A percentile compares a stretch with the other conserved stretches of the same genome.
These are phyloP conservation scores for Rhizopus stolonifer DNA, from an alignment of 371 early-diverging fungal species.

Conservation along the genomic window DNA sequence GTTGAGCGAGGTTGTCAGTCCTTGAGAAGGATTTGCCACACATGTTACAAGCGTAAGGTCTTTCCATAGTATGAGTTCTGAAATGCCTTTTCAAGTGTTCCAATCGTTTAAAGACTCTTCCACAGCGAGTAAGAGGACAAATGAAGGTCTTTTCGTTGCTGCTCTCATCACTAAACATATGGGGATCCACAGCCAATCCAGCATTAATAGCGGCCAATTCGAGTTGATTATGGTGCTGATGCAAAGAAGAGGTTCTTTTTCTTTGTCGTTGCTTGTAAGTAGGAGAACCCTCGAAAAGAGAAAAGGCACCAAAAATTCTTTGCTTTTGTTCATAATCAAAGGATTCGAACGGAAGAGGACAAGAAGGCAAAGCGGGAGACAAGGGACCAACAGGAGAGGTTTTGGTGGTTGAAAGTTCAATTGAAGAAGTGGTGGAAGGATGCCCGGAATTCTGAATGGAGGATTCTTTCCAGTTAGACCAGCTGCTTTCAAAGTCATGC, in stretches of 20 bases:
- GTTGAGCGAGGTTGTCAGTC: constrained; percentile 81
- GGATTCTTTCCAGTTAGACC: not conserved
- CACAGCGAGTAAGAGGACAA: constrained; percentile 49
- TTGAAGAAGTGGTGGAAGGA: no score
- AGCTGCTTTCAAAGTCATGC: constrained; percentile 3
- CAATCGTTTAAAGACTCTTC: constrained; percentile 64
- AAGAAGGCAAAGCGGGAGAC: not conserved
- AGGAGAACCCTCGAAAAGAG: constrained; percentile 64
- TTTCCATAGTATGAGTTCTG: constrained; percentile 77
- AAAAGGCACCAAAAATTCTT: constrained; percentile 54
- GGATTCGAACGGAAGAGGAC: not conserved
- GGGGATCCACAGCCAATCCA: constrained; percentile 8
- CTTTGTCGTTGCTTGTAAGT: constrained; percentile 68
- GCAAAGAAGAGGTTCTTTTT: constrained; percentile 46
- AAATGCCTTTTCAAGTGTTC: constrained; percentile 85
- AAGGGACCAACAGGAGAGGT: not conserved
- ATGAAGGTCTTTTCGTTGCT: constrained; percentile 12
- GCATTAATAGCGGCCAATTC: constrained; percentile 17
- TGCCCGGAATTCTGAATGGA: not conserved
- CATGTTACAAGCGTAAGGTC: constrained; percentile 69
- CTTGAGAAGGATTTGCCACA: constrained; percentile 85
- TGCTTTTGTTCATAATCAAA: constrained; percentile 14
- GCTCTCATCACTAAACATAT: constrained; percentile 1
- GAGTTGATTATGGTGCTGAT: constrained; percentile 7
- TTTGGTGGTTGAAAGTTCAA: no score